Conservation (phyloP, 352 stramenopile genomes). For the Globisporangium paddicum region DNA sequence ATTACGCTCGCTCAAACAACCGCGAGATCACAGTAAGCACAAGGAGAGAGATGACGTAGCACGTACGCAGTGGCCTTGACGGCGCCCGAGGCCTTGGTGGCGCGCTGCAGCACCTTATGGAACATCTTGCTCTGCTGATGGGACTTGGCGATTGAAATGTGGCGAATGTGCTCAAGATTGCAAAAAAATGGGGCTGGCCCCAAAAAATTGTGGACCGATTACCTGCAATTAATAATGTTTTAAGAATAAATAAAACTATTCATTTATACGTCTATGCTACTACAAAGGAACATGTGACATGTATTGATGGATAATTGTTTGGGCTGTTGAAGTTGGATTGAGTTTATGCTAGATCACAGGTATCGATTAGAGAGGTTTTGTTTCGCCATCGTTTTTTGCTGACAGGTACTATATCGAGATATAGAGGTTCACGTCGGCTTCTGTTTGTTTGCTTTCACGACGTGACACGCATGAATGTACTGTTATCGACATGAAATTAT, state of each 20-base stretch:
- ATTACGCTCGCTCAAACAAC: not conserved
- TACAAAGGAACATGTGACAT: not conserved
- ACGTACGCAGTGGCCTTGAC: conserved; percentile 13
- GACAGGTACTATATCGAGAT: not conserved
- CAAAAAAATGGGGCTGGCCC: not conserved
- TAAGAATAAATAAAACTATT: not conserved
- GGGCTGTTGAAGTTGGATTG: not conserved
- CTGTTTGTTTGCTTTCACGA: not conserved
- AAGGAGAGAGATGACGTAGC: not conserved
- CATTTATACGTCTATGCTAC: not conserved
- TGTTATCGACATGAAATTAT: not conserved
- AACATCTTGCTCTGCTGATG: conserved; percentile 3
- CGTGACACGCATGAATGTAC: not conserved
- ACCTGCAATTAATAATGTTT: not conserved
- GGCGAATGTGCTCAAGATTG: not conserved
- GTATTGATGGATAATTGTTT: not conserved
- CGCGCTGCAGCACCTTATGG: conserved; percentile 14
- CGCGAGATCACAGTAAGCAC: not conserved
- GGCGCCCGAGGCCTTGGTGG: conserved; percentile 6
- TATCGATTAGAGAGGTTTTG: not conserved
- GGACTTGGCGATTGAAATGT: not conserved
- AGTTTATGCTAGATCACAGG: not conserved
- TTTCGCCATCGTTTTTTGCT: not conserved
- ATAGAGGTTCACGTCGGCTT: conserved; percentile 2
- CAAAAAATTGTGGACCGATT: not conserved